Percentiles rank a stretch among this genome's conserved stretches.
Conservation (phyloP, 495 filamentous ascomycete genomes). For the Neurospora cerealis region DNA sequence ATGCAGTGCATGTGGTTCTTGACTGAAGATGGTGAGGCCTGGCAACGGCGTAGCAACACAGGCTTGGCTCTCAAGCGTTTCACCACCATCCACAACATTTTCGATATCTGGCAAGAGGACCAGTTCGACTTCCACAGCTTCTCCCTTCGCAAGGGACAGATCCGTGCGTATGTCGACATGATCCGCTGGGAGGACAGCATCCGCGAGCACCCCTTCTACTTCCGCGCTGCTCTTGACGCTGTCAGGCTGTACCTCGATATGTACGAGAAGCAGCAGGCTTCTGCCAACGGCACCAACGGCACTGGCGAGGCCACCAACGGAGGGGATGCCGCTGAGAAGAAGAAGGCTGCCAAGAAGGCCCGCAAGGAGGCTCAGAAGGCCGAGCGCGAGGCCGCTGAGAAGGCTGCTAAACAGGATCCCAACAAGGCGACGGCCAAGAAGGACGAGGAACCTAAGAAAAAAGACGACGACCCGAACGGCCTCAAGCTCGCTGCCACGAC, state of each 20-base stretch:
- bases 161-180: slow-evolving; percentile 92
- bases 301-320: slow-evolving; percentile 36
- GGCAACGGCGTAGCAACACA: slow-evolving; percentile 70
- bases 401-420: slow-evolving; percentile 59
- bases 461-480: slow-evolving; percentile 81
- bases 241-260: slow-evolving; percentile 72
- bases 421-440: slow-evolving; percentile 47
- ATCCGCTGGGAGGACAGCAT: slow-evolving; percentile 88
- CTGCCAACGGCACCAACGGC: slow-evolving; percentile 46
- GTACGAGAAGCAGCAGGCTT: slow-evolving; percentile 56
- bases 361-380: slow-evolving; percentile 81
- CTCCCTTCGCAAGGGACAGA: slow-evolving; percentile 88
- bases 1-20: slow-evolving; percentile 99
- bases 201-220: slow-evolving; percentile 87
- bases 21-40: slow-evolving; percentile 88
- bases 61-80: slow-evolving; percentile 88
- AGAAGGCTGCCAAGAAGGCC: slow-evolving; percentile 93
- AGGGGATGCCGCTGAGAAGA: slow-evolving; percentile 60
- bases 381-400: slow-evolving; percentile 70
- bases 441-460: slow-evolving; percentile 56
- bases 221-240: slow-evolving; percentile 73
- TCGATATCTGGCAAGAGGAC: slow-evolving; percentile 95
- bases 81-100: slow-evolving; percentile 76
- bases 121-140: slow-evolving; percentile 99
- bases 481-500: slow-evolving; percentile 64